These are phyloP conservation scores for Graphilbum sp. DNA, from an alignment of 2,329 filamentous ascomycete species.

Conservation along the genomic window DNA sequence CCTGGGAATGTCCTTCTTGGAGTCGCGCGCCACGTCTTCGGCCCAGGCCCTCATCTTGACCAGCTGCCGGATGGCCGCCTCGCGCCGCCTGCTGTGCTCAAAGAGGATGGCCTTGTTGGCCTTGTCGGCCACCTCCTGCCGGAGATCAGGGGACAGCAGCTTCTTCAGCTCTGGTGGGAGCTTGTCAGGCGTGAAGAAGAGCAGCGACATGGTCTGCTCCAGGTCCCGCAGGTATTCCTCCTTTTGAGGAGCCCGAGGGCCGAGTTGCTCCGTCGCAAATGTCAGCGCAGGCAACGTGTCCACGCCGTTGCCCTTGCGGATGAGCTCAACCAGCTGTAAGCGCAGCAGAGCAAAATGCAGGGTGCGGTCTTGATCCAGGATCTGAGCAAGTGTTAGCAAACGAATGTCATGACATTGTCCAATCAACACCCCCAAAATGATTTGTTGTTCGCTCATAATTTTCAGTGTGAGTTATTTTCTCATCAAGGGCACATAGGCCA, in stretches of 20 bases:
- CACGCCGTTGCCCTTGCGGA: constrained; percentile 56
- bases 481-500: constrained; percentile 75
- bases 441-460: constrained; percentile 43
- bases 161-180: constrained; percentile 60
- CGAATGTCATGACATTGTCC: too few species aligned
- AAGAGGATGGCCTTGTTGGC: constrained; percentile 82
- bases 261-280: constrained; percentile 78
- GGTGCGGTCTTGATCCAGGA: constrained; percentile 66
- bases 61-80: constrained; percentile 68
- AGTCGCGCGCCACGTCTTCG: constrained; percentile 42
- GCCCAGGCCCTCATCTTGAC: constrained; percentile 76
- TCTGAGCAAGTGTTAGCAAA: constrained; percentile 47
- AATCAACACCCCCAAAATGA: constrained; percentile 1
- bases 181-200: constrained; percentile 74
- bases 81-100: constrained; percentile 53
- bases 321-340: constrained; percentile 86
- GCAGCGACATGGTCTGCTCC: constrained; percentile 80
- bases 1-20: constrained; percentile 24
- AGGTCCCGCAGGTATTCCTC: constrained; percentile 70
- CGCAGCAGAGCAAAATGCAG: constrained; percentile 83
- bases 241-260: constrained; percentile 70
- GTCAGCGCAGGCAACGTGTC: constrained; percentile 68
- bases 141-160: constrained; percentile 63
- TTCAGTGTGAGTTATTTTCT: constrained; percentile 54
- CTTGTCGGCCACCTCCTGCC: constrained; percentile 66